phyloP scores from a whole-genome alignment of 352 stramenopile genomes.

The Phytopythium boreale region DNA sequence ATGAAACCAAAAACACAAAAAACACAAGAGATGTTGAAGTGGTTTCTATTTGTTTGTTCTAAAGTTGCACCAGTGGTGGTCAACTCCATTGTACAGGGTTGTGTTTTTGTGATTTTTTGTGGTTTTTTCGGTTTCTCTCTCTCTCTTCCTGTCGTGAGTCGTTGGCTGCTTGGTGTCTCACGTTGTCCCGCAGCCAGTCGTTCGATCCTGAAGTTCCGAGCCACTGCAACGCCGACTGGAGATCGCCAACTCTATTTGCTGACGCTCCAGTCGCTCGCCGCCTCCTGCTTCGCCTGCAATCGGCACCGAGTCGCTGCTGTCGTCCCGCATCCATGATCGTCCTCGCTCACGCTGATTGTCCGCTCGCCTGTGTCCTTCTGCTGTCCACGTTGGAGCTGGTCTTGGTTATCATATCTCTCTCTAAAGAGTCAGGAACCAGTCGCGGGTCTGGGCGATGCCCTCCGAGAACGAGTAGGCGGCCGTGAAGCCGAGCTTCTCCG shows the following conservation, averaged over 20 bases:
- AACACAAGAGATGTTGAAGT: background rate
- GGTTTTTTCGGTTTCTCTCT: background rate
- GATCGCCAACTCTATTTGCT: background rate
- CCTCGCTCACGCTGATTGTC: slow-evolving; percentile 1
- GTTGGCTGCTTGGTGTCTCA: background rate
- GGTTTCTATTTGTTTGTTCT: background rate
- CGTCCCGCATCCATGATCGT: background rate
- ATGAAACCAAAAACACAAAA: background rate
- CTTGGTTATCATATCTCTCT: background rate
- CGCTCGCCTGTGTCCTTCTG: background rate
- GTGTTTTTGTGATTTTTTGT: background rate
- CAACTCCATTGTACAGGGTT: background rate
- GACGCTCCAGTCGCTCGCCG: background rate
- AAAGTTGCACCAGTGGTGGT: background rate
- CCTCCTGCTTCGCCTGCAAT: background rate
- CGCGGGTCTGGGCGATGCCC: slow-evolving; percentile 68
- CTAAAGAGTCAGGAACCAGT: slow-evolving; percentile 66
- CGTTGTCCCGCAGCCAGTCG: background rate
- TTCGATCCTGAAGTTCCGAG: background rate
- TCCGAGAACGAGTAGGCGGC: slow-evolving; percentile 60
- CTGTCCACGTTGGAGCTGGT: background rate
- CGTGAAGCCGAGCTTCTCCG: slow-evolving; percentile 70
- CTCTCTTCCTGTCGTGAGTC: background rate
- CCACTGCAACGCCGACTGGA: no score
- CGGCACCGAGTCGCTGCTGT: background rate